Evolutionary conservation across 352 stramenopile species (phyloP), one percentile per base, ranked within the genome.

Genomic region (Globisporangium okanoganense): DNA sequence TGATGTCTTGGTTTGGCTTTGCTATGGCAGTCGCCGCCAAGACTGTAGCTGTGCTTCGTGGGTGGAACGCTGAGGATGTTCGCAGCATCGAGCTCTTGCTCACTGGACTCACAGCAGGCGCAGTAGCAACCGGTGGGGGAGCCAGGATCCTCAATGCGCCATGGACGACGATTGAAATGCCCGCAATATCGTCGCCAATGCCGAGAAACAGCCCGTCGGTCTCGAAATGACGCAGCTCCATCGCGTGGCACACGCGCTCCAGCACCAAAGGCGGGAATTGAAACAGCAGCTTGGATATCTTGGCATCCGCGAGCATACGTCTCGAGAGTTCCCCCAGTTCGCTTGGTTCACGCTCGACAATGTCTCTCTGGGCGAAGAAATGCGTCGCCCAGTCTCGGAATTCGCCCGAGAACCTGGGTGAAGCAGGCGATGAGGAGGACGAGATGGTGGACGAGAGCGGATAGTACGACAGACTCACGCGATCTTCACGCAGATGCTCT

Each of bases 251-350:
- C 6, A 89, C 43, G 1, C 79, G 69, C 29, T 87, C 79, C 14
- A 87, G 58, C 6, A 87, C 72, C 10, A 86, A 45, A 0, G 78
- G 78, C 1, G 79, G 74, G 49, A 89, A 76, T 60, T 90, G 79
- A 55, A 78, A 79, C 29, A 85, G 71, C 33, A 75, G 64, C 49
- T 75, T 85, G 14, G 56, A 71, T 16, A 81, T 33, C 0, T 52
- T 64, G 12, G 64, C 12, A 48, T 85, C 64, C 0, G 75, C 61
- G 1, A 73, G 62, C n/a, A 88, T 53, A n/a, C 62, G 62, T 16
- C 62, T 51, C 10, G 50, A 41, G 8, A 69, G 41, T 13, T 61
- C 49, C 0, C 56, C 40, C 12, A 65, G 25, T 16, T 65, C 56
- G 16, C 24, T 65, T 8, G 41, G 5, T 3, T 47, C 40, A 12